phyloP scores from a whole-genome alignment of 169 alveolate genomes.

The Cryptosporidium xiaoi region DNA sequence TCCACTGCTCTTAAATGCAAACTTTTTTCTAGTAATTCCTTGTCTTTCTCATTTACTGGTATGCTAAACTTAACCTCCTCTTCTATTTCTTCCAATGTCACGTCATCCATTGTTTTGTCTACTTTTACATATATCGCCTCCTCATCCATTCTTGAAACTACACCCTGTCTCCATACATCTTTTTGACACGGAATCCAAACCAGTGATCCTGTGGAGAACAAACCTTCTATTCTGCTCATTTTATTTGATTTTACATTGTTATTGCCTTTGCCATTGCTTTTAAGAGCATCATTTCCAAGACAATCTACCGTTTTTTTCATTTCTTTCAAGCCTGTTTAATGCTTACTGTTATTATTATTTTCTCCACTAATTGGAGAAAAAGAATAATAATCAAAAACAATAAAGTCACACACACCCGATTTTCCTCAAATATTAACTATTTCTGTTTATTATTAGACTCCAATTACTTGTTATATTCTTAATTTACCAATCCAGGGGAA shows the following conservation, averaged over 20 bases:
- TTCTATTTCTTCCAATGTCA: conserved; percentile 48
- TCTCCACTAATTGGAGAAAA: too few relatives aligned
- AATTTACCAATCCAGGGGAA: background rate
- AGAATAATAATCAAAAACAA: too few relatives aligned
- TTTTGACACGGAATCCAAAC: conserved; percentile 73
- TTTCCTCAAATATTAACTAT: too few relatives aligned
- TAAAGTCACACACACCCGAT: too few relatives aligned
- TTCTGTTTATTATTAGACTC: too few relatives aligned
- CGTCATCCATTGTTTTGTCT: conserved; percentile 26
- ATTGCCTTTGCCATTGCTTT: background rate
- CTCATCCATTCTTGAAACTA: conserved; percentile 40
- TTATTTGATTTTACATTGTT: conserved; percentile 6
- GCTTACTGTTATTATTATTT: too few relatives aligned
- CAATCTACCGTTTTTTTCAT: background rate
- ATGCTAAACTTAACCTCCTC: conserved; percentile 39
- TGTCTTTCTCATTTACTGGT: conserved; percentile 16
- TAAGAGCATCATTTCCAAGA: conserved; percentile 7
- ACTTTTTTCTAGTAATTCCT: background rate
- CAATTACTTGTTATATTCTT: background rate
- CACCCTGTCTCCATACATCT: conserved; percentile 74
- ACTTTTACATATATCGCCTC: conserved; percentile 22
- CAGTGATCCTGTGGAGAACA: conserved; percentile 47
- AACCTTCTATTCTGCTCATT: background rate
- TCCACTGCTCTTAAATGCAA: conserved; percentile 45
- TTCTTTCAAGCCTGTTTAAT: background rate